Percentiles rank a stretch among this genome's conserved stretches.
These are phyloP conservation scores for Cordyceps pruinosa DNA, from an alignment of 2,329 filamentous ascomycete species.

Conservation along the genomic window DNA sequence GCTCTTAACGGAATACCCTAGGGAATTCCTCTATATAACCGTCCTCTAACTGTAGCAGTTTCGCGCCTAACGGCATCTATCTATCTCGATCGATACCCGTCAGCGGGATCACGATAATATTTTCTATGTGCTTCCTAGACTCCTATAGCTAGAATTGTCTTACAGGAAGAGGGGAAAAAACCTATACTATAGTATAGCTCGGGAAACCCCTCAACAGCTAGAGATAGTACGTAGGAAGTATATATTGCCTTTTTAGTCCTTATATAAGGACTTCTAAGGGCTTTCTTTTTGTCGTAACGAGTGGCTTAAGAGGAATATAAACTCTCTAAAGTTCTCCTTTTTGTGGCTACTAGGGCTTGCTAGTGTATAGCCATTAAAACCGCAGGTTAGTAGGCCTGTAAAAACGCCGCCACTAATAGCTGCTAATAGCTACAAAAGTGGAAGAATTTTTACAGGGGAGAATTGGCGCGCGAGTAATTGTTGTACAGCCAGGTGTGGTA, in stretches of 20 bases:
- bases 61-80: background rate
- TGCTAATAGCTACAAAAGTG: background rate
- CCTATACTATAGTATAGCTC: background rate
- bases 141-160: background rate
- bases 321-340: background rate
- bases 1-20: background rate
- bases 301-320: background rate
- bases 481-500: too few relatives aligned
- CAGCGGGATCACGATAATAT: background rate
- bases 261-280: background rate
- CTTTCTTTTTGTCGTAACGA: background rate
- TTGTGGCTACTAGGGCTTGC: background rate
- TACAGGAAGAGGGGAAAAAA: background rate
- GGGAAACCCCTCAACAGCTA: background rate
- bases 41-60: background rate
- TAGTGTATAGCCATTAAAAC: background rate
- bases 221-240: background rate
- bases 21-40: background rate
- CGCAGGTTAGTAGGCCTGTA: too few relatives aligned
- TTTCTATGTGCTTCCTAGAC: background rate
- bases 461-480: too few relatives aligned
- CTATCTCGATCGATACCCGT: background rate
- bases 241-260: background rate
- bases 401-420: background rate
- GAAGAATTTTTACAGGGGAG: background rate